A percentile compares a stretch with the other conserved stretches of the same genome.
These are phyloP conservation scores for Albugo candida DNA, from an alignment of 352 stramenopile genomes.

Conservation along the genomic window DNA sequence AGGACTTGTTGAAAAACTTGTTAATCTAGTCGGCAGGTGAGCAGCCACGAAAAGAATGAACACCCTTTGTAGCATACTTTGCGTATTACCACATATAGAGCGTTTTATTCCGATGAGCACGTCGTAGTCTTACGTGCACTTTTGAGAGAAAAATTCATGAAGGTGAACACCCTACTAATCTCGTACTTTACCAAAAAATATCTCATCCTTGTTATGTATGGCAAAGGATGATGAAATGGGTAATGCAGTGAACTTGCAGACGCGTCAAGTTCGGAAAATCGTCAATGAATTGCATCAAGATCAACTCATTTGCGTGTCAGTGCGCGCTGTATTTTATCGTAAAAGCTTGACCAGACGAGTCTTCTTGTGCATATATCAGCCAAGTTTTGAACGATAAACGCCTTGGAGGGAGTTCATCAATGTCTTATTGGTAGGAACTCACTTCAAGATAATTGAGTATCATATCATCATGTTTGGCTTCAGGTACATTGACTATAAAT, in stretches of 20 bases:
- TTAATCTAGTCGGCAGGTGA: conserved; percentile 62
- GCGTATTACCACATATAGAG: conserved; percentile 14
- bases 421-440: conserved; percentile 49
- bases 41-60: neutral
- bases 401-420: conserved; percentile 61
- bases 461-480: too few relatives aligned
- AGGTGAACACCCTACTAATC: conserved; percentile 16
- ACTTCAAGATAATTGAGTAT: too few relatives aligned
- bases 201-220: neutral
- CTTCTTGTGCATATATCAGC: conserved; percentile 9
- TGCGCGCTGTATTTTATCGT: neutral
- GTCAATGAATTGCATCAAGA: conserved; percentile 78
- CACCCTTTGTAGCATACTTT: too few relatives aligned
- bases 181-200: neutral
- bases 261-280: conserved; percentile 74
- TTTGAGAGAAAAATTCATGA: conserved; percentile 76
- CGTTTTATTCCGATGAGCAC: conserved; percentile 79
- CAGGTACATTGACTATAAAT: conserved; percentile 84
- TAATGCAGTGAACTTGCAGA: conserved; percentile 74
- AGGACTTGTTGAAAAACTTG: conserved; percentile 73
- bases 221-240: conserved; percentile 73
- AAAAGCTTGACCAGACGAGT: neutral
- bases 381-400: conserved; percentile 79
- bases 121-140: conserved; percentile 71
- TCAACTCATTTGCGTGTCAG: conserved; percentile 68